Conservation (phyloP, 495 filamentous ascomycete genomes). For the Hapsidospora chrysogenum region DNA sequence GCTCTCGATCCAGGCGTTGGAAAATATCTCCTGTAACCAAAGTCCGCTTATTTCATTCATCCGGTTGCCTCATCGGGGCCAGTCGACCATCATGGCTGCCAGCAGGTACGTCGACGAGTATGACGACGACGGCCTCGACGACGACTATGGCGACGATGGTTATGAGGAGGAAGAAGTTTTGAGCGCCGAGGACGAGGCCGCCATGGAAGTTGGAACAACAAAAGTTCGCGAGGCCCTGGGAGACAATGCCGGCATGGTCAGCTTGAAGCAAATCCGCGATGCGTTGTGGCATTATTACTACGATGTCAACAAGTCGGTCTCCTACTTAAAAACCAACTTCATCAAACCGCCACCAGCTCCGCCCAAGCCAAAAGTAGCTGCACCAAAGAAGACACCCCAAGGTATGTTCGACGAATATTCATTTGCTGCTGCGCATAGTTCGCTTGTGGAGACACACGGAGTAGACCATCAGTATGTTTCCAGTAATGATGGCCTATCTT, state of each 20-base stretch:
- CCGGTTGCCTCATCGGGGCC: not conserved
- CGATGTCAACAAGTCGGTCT: slow-evolving; percentile 69
- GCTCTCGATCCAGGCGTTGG: no score
- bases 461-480: no score
- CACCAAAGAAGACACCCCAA: slow-evolving; percentile 19
- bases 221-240: slow-evolving; percentile 39
- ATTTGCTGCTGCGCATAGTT: not conserved
- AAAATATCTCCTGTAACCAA: no score
- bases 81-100: not conserved
- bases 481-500: no score
- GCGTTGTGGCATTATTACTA: slow-evolving; percentile 93
- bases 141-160: slow-evolving; percentile 40
- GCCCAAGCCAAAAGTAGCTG: slow-evolving; percentile 8
- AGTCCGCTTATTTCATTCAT: no score
- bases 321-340: slow-evolving; percentile 53
- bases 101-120: slow-evolving; percentile 43
- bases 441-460: no score
- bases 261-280: slow-evolving; percentile 66
- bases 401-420: slow-evolving; percentile 27
- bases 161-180: slow-evolving; percentile 32
- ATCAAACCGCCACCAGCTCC: slow-evolving; percentile 16
- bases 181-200: slow-evolving; percentile 38
- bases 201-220: slow-evolving; percentile 38
- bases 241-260: slow-evolving; percentile 29
- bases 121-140: slow-evolving; percentile 21